These are phyloP conservation scores for Phytophthora aleatoria DNA, from an alignment of 352 stramenopile species.

Conservation along the genomic window DNA sequence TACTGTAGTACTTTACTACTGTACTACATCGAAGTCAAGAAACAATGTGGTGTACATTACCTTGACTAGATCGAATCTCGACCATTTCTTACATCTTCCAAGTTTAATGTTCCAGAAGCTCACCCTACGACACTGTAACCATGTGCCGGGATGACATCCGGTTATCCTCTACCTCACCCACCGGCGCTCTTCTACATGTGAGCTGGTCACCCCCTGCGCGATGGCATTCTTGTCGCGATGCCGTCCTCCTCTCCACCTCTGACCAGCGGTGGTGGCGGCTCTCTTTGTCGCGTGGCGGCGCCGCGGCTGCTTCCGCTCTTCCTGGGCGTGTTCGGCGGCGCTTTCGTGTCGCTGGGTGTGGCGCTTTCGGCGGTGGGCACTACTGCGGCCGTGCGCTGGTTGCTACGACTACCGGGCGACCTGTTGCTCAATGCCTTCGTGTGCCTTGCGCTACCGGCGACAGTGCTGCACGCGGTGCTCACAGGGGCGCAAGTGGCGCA, in stretches of 20 bases:
- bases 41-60: neutral
- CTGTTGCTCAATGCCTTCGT: conserved; percentile 24
- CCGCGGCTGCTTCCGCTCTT: conserved; percentile 31
- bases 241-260: conserved; percentile 8
- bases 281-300: conserved; percentile 11
- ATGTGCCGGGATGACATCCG: neutral
- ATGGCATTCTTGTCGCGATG: conserved; percentile 30
- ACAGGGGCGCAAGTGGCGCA: conserved; percentile 12
- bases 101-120: conserved; percentile 3
- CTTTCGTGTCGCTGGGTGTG: conserved; percentile 37
- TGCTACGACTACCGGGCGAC: conserved; percentile 34
- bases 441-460: conserved; percentile 17
- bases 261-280: conserved; percentile 4
- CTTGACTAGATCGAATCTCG: conserved; percentile 4
- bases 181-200: conserved; percentile 28
- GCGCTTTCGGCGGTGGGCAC: conserved; percentile 40
- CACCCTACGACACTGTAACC: conserved; percentile 1
- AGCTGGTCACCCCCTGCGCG: conserved; percentile 17
- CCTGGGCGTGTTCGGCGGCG: conserved; percentile 26
- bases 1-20: too few species aligned
- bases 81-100: neutral
- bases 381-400: conserved; percentile 38
- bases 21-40: too few species aligned
- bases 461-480: conserved; percentile 18
- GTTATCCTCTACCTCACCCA: conserved; percentile 17